Conservation (phyloP, 139 green algal species). For the Mesostigma viride region DNA sequence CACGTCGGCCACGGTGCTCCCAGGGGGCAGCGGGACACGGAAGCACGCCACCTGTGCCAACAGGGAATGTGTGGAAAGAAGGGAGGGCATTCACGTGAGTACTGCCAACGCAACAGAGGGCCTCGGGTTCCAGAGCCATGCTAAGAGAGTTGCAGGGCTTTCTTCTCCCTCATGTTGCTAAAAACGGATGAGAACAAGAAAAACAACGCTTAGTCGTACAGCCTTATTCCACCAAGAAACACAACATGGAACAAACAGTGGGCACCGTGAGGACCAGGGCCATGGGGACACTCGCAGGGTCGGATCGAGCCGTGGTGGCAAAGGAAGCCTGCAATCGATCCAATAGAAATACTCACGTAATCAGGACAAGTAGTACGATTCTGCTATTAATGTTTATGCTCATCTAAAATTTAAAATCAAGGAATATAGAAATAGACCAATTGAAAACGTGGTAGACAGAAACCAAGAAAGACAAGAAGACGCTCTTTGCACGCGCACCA, state of each 20-base stretch:
- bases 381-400: neutral
- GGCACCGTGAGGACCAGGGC: no score
- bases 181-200: no score
- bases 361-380: neutral
- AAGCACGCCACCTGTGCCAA: conserved; percentile 31
- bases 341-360: neutral
- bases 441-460: no score
- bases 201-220: no score
- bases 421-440: conserved; percentile 12
- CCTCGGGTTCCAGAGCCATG: neutral
- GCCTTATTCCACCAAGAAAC: no score
- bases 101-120: neutral
- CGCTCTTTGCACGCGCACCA: no score
- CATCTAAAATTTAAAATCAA: neutral
- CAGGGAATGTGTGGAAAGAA: neutral
- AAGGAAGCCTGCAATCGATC: no score
- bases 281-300: no score
- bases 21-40: conserved; percentile 54
- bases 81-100: neutral
- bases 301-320: no score
- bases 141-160: neutral
- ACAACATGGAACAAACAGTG: no score
- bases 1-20: conserved; percentile 54
- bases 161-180: no score
- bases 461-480: no score